Conservation (phyloP, 1,284 basidiomycete genomes). For the Ustanciosporium gigantosporum region DNA sequence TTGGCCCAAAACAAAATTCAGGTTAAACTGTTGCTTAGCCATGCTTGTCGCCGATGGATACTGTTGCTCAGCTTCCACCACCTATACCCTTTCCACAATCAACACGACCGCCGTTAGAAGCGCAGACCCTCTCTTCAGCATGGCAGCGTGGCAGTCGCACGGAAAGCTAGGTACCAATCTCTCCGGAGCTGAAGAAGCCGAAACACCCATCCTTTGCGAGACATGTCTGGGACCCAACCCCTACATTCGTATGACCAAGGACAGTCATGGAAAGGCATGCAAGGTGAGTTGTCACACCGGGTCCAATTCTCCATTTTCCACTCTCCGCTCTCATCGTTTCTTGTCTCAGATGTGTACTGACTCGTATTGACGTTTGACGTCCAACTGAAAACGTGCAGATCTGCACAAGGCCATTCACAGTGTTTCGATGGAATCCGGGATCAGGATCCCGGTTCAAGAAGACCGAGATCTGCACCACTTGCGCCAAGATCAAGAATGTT, state of each 20-base stretch:
- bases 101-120: no score
- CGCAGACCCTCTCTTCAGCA: no score
- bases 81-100: no score
- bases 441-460: conserved; percentile 89
- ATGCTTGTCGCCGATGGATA: no score
- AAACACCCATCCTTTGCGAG: conserved; percentile 76
- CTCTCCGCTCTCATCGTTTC: neutral
- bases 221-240: conserved; percentile 63
- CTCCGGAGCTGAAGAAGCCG: conserved; percentile 71
- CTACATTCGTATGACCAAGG: conserved; percentile 73
- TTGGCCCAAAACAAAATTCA: no score
- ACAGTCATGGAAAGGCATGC: conserved; percentile 91
- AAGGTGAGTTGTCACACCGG: no score
- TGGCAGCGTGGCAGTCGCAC: conserved; percentile 16
- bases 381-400: no score
- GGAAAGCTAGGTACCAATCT: conserved; percentile 16
- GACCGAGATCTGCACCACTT: conserved; percentile 97
- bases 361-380: no score
- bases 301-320: neutral
- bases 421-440: conserved; percentile 98
- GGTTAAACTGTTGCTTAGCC: no score
- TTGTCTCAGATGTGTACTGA: no score
- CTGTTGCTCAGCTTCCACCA: no score
- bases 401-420: conserved; percentile 86
- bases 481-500: conserved; percentile 97